Percentiles rank a stretch among this genome's conserved stretches.
phyloP scores from a whole-genome alignment of 1,284 basidiomycete species.

The Ceratobasidium theobromae region DNA sequence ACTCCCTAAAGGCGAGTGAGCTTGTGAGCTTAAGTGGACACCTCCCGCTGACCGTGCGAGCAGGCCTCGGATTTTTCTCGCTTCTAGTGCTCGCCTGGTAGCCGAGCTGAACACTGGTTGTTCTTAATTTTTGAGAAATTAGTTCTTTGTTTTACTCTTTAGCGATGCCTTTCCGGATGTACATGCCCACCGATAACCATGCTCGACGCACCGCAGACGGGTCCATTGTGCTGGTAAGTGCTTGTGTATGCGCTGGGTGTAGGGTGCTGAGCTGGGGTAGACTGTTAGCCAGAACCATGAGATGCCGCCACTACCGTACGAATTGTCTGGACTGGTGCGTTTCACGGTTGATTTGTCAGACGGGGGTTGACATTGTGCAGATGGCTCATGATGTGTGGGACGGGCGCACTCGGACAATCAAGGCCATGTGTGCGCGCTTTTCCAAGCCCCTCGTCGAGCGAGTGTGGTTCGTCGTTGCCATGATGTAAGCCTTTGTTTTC shows the following conservation, averaged over 20 bases:
- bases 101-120: conserved; percentile 27
- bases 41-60: neutral
- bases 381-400: conserved; percentile 15
- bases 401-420: conserved; percentile 10
- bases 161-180: conserved; percentile 16
- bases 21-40: neutral
- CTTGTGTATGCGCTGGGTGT: neutral
- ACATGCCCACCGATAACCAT: conserved; percentile 8
- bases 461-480: conserved; percentile 1
- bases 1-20: conserved; percentile 2
- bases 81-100: conserved; percentile 14
- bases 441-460: conserved; percentile 16
- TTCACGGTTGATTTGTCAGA: no score
- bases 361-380: no score
- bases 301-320: conserved; percentile 20
- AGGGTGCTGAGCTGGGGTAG: neutral
- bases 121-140: neutral
- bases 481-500: conserved; percentile 5
- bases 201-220: conserved; percentile 15
- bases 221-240: conserved; percentile 6
- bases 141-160: neutral
- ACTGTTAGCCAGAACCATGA: conserved; percentile 13
- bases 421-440: conserved; percentile 13
- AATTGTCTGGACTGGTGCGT: conserved; percentile 18
- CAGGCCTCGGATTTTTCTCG: neutral